phyloP scores from a whole-genome alignment of 2,329 filamentous ascomycete genomes.

The Epichloe amarillans region DNA sequence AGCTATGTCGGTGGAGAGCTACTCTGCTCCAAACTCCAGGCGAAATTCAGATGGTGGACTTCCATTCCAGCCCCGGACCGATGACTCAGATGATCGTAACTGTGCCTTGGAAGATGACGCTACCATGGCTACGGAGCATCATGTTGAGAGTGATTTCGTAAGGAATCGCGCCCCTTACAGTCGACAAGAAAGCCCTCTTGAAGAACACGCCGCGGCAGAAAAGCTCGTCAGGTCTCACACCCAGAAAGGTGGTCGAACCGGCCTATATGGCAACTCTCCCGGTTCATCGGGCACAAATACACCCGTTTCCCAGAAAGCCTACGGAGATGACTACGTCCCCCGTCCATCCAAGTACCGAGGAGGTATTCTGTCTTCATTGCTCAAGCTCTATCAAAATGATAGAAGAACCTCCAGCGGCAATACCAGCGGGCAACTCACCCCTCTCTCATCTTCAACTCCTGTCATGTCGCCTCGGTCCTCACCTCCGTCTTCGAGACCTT shows the following conservation, averaged over 20 bases:
- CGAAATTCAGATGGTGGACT: constrained; percentile 22
- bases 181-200: constrained; percentile 10
- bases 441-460: constrained; percentile 24
- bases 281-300: constrained; percentile 23
- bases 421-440: constrained; percentile 29
- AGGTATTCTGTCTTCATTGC: constrained; percentile 57
- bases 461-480: constrained; percentile 28
- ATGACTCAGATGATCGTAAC: constrained; percentile 17
- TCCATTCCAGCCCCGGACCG: constrained; percentile 20
- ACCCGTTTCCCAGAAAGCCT: constrained; percentile 33
- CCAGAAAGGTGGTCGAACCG: constrained; percentile 14
- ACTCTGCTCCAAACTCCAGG: constrained; percentile 24
- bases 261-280: constrained; percentile 18
- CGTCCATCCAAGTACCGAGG: constrained; percentile 55
- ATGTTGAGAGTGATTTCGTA: constrained; percentile 6
- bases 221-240: constrained; percentile 22
- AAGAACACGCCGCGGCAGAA: constrained; percentile 18
- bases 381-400: constrained; percentile 53
- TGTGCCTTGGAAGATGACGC: constrained; percentile 9
- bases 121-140: constrained; percentile 4
- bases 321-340: constrained; percentile 44
- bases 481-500: constrained; percentile 26
- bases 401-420: constrained; percentile 18
- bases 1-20: constrained; percentile 25
- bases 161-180: constrained; percentile 14